Evolutionary conservation across 2,329 filamentous ascomycete species (phyloP), one percentile per base, ranked within the genome.

Genomic region (Xylariaceae sp.): DNA sequence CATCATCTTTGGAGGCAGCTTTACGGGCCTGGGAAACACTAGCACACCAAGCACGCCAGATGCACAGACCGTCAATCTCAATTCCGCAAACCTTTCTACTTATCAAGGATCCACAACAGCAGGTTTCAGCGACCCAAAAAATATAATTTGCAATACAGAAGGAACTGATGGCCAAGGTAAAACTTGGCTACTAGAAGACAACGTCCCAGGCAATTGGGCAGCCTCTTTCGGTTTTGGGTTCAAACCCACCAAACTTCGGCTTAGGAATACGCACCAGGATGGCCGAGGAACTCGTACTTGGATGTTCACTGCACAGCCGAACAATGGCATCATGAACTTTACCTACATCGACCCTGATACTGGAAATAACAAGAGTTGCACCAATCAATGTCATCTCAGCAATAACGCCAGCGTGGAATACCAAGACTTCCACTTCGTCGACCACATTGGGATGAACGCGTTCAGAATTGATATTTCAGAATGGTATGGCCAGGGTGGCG

Each of bases 311-410:
- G 91, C 92, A 16, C 78, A 94, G 56, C 93, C 94, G 4, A 86
- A 94, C 68, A 88, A 90, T 61, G 95, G 95, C 49, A 97, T 99
- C 72, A 91, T 99, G 87, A 97, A 98, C 75, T 82, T 99, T 69
- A 96, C 92, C 33, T 98, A 95, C 67, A 87, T 87, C 62, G 92
- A 98, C 69, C 88, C 89, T 21, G 78, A 72, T 34, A 89, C 85
- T 1, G 89, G 89, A 23, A 77, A 84, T 47, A 87, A 88, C 53
- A 76, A 79, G 26, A 87, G 83, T 55, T 99, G 95, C 76, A 92
- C 93, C 50, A 88, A 87, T 60, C 82, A 86, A 68, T 99, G 95
- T 67, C 91, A 93, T n/a, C 82, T 99, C 44, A 92, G 90, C 61
- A 80, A 87, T 69, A 86, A 91, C 67, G 76, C 80, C 16, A 83